phyloP scores from a whole-genome alignment of 2,329 filamentous ascomycete species.

The Nemania diffusa region DNA sequence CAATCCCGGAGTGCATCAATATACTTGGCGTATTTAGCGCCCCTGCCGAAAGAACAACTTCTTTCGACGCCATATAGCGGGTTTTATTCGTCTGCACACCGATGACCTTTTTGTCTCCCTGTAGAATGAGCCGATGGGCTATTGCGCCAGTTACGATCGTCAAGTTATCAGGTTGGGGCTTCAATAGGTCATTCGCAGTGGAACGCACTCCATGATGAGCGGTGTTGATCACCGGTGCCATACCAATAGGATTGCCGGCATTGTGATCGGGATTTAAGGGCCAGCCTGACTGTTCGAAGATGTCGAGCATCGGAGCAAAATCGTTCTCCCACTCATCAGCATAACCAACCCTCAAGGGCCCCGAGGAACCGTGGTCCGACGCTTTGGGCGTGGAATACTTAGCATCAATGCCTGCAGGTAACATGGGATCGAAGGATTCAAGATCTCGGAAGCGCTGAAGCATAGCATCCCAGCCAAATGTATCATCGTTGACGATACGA shows the following conservation, averaged over 20 bases:
- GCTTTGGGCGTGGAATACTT: conserved; percentile 60
- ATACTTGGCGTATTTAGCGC: conserved; percentile 56
- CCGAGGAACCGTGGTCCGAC: conserved; percentile 60
- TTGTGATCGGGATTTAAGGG: conserved; percentile 66
- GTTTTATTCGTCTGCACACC: conserved; percentile 54
- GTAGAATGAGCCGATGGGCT: conserved; percentile 60
- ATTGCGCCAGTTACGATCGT: conserved; percentile 60
- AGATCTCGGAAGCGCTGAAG: conserved; percentile 62
- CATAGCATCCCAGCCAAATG: conserved; percentile 65
- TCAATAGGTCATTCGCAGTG: conserved; percentile 63
- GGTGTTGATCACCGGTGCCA: conserved; percentile 53
- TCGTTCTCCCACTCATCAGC: conserved; percentile 61
- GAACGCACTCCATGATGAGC: neutral
- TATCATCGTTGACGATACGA: conserved; percentile 62
- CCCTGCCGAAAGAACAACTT: conserved; percentile 58
- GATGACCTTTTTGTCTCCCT: conserved; percentile 54
- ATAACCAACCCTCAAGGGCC: conserved; percentile 61
- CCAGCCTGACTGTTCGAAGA: conserved; percentile 56
- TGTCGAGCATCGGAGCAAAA: conserved; percentile 56
- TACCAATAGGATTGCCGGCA: conserved; percentile 67
- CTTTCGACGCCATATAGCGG: conserved; percentile 43
- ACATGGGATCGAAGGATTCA: conserved; percentile 60
- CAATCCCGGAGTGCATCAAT: conserved; percentile 59
- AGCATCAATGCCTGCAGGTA: conserved; percentile 48
- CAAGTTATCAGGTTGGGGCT: conserved; percentile 59